Evolutionary conservation across 129 eudicot species (phyloP), one percentile per base, ranked within the genome.

Genomic region (Smallanthus sonchifolius): DNA sequence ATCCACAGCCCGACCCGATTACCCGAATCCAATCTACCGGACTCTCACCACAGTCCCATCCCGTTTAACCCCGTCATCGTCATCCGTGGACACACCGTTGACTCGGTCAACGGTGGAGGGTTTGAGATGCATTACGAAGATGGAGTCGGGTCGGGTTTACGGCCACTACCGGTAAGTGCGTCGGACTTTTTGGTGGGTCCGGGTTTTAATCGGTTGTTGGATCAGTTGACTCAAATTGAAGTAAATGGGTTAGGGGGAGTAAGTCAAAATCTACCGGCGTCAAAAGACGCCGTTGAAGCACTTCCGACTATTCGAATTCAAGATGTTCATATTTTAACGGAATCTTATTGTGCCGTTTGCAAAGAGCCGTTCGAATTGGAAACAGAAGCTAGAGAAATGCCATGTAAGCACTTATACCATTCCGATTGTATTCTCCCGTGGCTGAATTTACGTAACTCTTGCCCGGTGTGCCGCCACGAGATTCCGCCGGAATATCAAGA

Each of bases 381-480:
- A 34, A 37, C 72, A 0, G 87, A 86, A 72, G 99, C 84, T 16
- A 71, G 79, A 10, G 94, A 95, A 72, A 88, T 95, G 99, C 99
- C 97, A 0, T 95, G 99, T 60, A 87, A 88, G 81, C 99, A 95
- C 77, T 67, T 95, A 14, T 95, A 95, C 69, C 99, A 95, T 75
- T 71, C 83, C 3, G 96, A 91, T 60, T 95, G 99, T 60, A 95
- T 95, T 8, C 70, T 95, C 2, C 99, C 99, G 0, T 95, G 99
- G 99, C 80, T 95, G 32, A 77, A 77, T n/a, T 66, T 95, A n/a
- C 85, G 88, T 4, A 95, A 91, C 72, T 86, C 99, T 4, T 95
- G 99, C 51, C 99, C 99, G 0, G 97, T 95, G 32, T 95, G 99
- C 72, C 83, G 99, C 19, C 94, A 91, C 45, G 97, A 95, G 64